Evolutionary conservation across 2,329 filamentous ascomycete genomes (phyloP).

Genomic region (Diatrype stigma): DNA sequence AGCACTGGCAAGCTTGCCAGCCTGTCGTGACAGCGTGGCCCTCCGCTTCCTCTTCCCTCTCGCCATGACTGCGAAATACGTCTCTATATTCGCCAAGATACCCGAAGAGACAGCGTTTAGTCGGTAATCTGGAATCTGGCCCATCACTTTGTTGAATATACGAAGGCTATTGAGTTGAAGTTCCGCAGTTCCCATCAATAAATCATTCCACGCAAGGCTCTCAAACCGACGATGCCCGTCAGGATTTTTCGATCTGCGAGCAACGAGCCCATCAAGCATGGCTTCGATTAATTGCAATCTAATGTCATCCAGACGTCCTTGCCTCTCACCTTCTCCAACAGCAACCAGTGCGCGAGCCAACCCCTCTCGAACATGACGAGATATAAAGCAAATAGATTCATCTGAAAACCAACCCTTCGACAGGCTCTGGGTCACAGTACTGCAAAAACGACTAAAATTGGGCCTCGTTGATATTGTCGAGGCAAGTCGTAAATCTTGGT

Average conservation of each 20-base stretch:
- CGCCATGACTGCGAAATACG: slow-evolving; percentile 12
- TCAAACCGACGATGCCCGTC: slow-evolving; percentile 9
- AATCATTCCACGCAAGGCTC: slow-evolving; percentile 11
- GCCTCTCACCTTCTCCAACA: not conserved
- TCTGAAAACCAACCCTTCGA: slow-evolving; percentile 8
- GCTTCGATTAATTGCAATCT: slow-evolving; percentile 11
- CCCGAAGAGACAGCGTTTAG: slow-evolving; percentile 10
- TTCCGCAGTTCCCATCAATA: slow-evolving; percentile 17
- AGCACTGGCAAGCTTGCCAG: slow-evolving; percentile 17
- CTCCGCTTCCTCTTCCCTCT: not conserved
- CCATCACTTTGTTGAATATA: slow-evolving; percentile 19
- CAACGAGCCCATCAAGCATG: slow-evolving; percentile 18
- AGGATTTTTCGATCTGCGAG: not conserved
- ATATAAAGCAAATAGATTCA: slow-evolving; percentile 10
- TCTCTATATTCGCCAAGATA: slow-evolving; percentile 18
- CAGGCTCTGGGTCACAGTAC: slow-evolving; percentile 15
- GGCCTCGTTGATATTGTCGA: not conserved
- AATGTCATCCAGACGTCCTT: slow-evolving; percentile 2
- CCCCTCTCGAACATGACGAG: slow-evolving; percentile 13
- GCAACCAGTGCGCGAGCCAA: slow-evolving; percentile 1
- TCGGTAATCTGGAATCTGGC: slow-evolving; percentile 12
- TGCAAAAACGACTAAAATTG: slow-evolving; percentile 18
- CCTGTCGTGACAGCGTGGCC: slow-evolving; percentile 17
- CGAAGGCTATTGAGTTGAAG: slow-evolving; percentile 20
- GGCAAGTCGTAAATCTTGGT: slow-evolving; percentile 7